Evolutionary conservation across 2,329 filamentous ascomycete genomes (phyloP).

Genomic region (Dendrostoma leiphaemia): DNA sequence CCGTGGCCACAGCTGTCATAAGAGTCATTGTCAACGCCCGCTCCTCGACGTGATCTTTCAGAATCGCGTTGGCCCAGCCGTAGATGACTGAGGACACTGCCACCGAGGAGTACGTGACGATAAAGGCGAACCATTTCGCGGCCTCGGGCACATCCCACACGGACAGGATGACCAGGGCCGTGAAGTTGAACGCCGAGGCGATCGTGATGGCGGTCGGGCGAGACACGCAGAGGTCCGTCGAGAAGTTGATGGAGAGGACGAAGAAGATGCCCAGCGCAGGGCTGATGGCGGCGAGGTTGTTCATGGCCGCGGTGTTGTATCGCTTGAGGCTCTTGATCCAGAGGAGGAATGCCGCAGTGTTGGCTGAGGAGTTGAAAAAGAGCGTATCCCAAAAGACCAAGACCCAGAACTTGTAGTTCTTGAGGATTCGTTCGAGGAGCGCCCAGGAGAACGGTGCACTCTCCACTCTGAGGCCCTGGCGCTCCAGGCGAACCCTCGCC

Average conservation of each 20-base stretch:
- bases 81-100: slow-evolving; percentile 55
- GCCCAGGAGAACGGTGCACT: slow-evolving; percentile 26
- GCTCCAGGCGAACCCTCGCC: slow-evolving; percentile 29
- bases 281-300: slow-evolving; percentile 50
- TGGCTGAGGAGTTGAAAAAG: slow-evolving; percentile 54
- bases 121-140: slow-evolving; percentile 54
- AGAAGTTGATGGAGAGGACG: slow-evolving; percentile 50
- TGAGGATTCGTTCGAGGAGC: slow-evolving; percentile 33
- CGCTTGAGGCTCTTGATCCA: slow-evolving; percentile 57
- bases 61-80: slow-evolving; percentile 53
- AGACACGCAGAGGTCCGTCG: slow-evolving; percentile 50
- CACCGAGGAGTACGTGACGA: slow-evolving; percentile 45
- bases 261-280: slow-evolving; percentile 58
- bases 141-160: slow-evolving; percentile 57
- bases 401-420: slow-evolving; percentile 47
- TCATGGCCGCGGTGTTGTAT: slow-evolving; percentile 45
- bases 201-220: slow-evolving; percentile 54
- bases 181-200: slow-evolving; percentile 48
- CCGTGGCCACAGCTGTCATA: slow-evolving; percentile 51
- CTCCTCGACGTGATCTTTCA: slow-evolving; percentile 44
- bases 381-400: slow-evolving; percentile 50
- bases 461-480: slow-evolving; percentile 14
- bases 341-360: slow-evolving; percentile 49
- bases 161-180: slow-evolving; percentile 50
- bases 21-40: slow-evolving; percentile 48